Evolutionary conservation across 306 rosid species (phyloP), one percentile per base, ranked within the genome.

Genomic region (Trichosanthes cucumerina): DNA sequence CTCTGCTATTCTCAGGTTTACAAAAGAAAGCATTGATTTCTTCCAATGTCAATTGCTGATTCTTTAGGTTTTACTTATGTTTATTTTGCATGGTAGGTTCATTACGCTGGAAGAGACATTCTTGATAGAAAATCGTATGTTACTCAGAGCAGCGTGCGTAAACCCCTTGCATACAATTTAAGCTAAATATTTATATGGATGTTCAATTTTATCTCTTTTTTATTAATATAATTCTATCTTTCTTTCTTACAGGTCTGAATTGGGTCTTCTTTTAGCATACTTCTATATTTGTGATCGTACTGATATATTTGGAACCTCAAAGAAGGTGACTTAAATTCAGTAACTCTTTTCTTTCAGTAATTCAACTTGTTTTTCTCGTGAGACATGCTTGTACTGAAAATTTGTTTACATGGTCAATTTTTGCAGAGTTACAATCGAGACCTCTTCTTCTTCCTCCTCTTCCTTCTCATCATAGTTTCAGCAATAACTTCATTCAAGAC

Each of bases 341-440:
- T 10, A 49, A 18, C 33, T 36, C 19, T 36, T 28, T 31, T 57
- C 63, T 14, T 49, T 15, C 19, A 49, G 54, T 49, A 14, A 49
- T 49, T 49, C 4, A 49, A 49, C 4, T 47, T 47, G 3, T 47
- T 13, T 3, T 13, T 1, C 9, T 10, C 1, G 0, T 0, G 18
- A 47, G 16, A 47, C 18, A 14, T 3, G 19, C 15, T 46, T 46
- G 52, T 46, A 46, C 52, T 46, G 52, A 46, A 10, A 12, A 13
- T 46, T 46, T 46, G 79, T 47, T 78, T 33, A 23, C 21, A 79
- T 79, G n/a, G 19, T 84, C 63, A 79, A 77, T 71, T 79, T 83
- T 53, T 88, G 87, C 99, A 95, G 99, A 91, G 86, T 85, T 95
- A 91, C 90, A 95, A 91, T 77, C 91, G 97, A 86, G 99, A 95